phyloP scores from a whole-genome alignment of 108 stramenopile genomes.

The Skeletonema menzelii region DNA sequence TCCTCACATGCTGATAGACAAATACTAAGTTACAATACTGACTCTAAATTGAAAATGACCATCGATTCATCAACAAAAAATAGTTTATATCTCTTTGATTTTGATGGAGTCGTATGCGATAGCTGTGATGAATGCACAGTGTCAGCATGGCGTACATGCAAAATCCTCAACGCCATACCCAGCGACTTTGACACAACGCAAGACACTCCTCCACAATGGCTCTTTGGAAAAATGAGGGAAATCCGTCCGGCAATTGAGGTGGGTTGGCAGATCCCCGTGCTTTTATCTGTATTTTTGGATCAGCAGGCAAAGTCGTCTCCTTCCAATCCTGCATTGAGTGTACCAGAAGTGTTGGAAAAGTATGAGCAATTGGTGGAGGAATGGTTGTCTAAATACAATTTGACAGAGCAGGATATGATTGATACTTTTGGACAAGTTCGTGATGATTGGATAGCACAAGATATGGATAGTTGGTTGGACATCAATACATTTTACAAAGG shows the following conservation, averaged over 20 bases:
- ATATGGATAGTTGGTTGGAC: constrained; percentile 36
- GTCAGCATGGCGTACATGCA: constrained; percentile 37
- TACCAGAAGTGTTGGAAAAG: constrained; percentile 29
- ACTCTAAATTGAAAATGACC: background rate
- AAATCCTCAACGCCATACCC: constrained; percentile 23
- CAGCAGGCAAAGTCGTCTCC: constrained; percentile 9
- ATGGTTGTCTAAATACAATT: constrained; percentile 18
- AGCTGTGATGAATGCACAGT: constrained; percentile 47
- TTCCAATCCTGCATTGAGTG: constrained; percentile 30
- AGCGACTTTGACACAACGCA: background rate
- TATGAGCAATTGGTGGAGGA: constrained; percentile 31
- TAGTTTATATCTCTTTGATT: constrained; percentile 32
- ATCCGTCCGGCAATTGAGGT: constrained; percentile 48
- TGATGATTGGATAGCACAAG: constrained; percentile 42
- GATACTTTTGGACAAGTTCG: constrained; percentile 37
- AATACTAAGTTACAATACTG: background rate
- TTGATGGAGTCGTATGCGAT: constrained; percentile 41
- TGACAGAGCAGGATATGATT: constrained; percentile 37
- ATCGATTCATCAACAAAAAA: background rate
- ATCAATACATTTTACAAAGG: constrained; percentile 42
- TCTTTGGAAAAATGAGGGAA: constrained; percentile 46
- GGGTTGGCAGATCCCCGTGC: constrained; percentile 46
- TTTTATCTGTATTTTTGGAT: constrained; percentile 33
- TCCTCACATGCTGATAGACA: background rate
- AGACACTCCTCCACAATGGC: constrained; percentile 32